These are phyloP conservation scores for Lentinus brumalis DNA, from an alignment of 768 basidiomycete genomes.

Conservation along the genomic window DNA sequence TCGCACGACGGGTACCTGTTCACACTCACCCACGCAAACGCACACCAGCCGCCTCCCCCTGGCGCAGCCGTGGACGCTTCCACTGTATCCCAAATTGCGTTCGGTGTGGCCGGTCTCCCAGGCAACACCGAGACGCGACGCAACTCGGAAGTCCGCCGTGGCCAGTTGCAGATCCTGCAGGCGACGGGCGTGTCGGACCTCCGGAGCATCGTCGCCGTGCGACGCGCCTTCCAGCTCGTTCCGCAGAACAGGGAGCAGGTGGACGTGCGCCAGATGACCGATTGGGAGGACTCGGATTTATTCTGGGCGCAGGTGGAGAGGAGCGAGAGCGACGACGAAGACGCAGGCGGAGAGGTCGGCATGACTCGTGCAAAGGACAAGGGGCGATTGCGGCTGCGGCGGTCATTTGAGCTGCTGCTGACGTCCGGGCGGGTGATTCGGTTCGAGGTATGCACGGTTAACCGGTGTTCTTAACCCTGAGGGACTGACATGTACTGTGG, in stretches of 20 bases:
- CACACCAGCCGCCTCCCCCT: slow-evolving; percentile 73
- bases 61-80: slow-evolving; percentile 38
- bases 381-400: slow-evolving; percentile 50
- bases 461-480: background rate
- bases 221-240: slow-evolving; percentile 57
- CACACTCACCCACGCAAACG: slow-evolving; percentile 48
- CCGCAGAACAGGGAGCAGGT: slow-evolving; percentile 32
- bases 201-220: slow-evolving; percentile 63
- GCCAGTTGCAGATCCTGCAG: slow-evolving; percentile 60
- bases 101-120: slow-evolving; percentile 19
- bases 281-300: slow-evolving; percentile 36
- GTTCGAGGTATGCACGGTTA: slow-evolving; percentile 65
- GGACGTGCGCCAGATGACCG: background rate
- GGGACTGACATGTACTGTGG: background rate
- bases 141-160: slow-evolving; percentile 60
- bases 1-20: slow-evolving; percentile 78
- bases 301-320: slow-evolving; percentile 40
- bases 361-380: slow-evolving; percentile 45
- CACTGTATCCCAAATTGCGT: slow-evolving; percentile 31
- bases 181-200: slow-evolving; percentile 76
- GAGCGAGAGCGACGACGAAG: slow-evolving; percentile 56
- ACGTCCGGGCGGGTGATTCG: slow-evolving; percentile 67
- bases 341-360: slow-evolving; percentile 65
- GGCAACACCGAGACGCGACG: slow-evolving; percentile 41
- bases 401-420: slow-evolving; percentile 79